Percentiles rank a stretch among this genome's conserved stretches.
Evolutionary conservation across 1,139 yeast genomes (phyloP).

Genomic region (Saccharomyces hybrid): DNA sequence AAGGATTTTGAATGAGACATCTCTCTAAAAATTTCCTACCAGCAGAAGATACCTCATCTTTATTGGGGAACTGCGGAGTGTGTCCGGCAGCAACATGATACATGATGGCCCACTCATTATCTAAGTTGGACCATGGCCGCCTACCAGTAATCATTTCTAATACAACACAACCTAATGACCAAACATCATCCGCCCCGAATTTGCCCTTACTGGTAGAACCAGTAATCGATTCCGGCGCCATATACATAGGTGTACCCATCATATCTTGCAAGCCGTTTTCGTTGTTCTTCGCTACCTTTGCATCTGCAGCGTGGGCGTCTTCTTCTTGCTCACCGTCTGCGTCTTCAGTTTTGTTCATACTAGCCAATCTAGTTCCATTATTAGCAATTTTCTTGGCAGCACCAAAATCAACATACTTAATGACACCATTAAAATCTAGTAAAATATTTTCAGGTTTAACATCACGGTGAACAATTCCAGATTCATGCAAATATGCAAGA

Average conservation of each 20-base stretch:
- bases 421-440: conserved; percentile 84
- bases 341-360: conserved; percentile 1
- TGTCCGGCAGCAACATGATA: conserved; percentile 96
- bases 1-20: conserved; percentile 80
- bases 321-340: conserved; percentile 1
- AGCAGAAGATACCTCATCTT: conserved; percentile 65
- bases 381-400: conserved; percentile 90
- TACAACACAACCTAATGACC: conserved; percentile 80
- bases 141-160: conserved; percentile 78
- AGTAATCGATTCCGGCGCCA: conserved; percentile 95
- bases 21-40: conserved; percentile 67
- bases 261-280: conserved; percentile 33
- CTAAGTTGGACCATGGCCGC: conserved; percentile 84
- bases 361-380: conserved; percentile 31
- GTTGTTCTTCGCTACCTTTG: not conserved
- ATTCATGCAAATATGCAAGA: conserved; percentile 84
- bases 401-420: conserved; percentile 94
- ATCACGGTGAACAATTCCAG: conserved; percentile 95
- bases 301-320: not conserved
- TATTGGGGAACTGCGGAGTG: conserved; percentile 73
- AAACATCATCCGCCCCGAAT: conserved; percentile 61
- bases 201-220: conserved; percentile 65
- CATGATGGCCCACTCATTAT: conserved; percentile 98
- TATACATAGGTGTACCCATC: conserved; percentile 98
- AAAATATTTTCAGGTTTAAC: conserved; percentile 92